Evolutionary conservation across 441 rosid genomes (phyloP).

Genomic region (Aquilaria agallochum): DNA sequence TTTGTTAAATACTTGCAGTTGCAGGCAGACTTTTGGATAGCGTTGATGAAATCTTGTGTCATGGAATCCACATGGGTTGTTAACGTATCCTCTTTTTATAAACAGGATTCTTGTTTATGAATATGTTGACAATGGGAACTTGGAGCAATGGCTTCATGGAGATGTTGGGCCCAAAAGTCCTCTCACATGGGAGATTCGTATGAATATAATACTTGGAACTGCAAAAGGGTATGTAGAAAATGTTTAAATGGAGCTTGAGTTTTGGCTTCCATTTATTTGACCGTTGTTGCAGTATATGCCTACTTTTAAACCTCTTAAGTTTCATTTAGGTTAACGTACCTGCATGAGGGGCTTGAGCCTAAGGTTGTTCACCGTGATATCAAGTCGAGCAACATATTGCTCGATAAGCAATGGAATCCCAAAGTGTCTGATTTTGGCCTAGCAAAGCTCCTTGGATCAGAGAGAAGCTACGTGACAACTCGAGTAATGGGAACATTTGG

Average conservation of each 20-base stretch:
- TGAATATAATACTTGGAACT: conserved; percentile 75
- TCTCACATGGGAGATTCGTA: conserved; percentile 85
- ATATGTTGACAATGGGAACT: conserved; percentile 78
- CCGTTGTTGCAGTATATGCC: conserved; percentile 2
- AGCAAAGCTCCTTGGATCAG: conserved; percentile 84
- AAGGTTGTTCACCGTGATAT: conserved; percentile 91
- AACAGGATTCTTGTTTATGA: conserved; percentile 82
- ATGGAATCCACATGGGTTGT: no score
- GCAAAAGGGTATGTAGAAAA: conserved; percentile 63
- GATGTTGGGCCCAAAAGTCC: conserved; percentile 78
- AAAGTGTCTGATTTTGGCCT: conserved; percentile 93
- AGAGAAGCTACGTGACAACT: conserved; percentile 77
- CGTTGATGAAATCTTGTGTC: neutral
- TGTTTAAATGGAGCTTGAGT: conserved; percentile 1
- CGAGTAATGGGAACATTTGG: conserved; percentile 98
- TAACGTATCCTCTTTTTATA: conserved; percentile 1
- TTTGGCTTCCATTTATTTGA: neutral
- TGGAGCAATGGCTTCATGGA: conserved; percentile 95
- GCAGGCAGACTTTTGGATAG: no score
- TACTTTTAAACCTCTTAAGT: neutral
- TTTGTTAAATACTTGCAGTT: no score
- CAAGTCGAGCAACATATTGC: conserved; percentile 91
- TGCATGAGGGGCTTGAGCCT: conserved; percentile 95
- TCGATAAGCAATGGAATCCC: conserved; percentile 84
- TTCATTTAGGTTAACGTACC: conserved; percentile 53